Base-by-base conservation (phyloP, 805 yeast species). In the Myxozyma nipponensis region DNA sequence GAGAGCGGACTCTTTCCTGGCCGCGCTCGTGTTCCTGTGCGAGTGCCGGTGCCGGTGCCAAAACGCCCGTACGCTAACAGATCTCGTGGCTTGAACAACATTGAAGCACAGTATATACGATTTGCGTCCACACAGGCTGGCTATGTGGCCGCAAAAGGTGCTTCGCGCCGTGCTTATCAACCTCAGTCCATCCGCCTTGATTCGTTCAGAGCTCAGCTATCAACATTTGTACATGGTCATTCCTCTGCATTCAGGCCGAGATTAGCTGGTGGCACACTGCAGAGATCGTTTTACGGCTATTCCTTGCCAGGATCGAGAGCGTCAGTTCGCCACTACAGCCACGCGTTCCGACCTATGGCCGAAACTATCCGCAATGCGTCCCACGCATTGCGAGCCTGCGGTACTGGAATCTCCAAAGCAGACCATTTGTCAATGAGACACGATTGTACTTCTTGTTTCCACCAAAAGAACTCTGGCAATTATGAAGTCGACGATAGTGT, bases 301-400 rank as follows among this genome's bases (percentile, higher is more conserved):
- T 47, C 60, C 17, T 49, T 56, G n/a, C 56, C 58, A 3, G 58
- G 58, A 15, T 39, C 49, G 7, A 44, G 59, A 6, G 54, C 46
- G n/a, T 47, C 55, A 4, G 57, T 48, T 15, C 34, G 58, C 22
- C 42, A 50, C 23, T 56, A 56, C 41, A 51, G 47, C 5, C 32
- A 38, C 39, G 15, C 46, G 22, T 40, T 34, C 18, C 43, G 49
- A 18, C 54, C 58, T 1, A 44, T 51, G 47, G 52, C 55, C 26
- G 52, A 55, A 22, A 49, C 50, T 21, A 30, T 55, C n/a, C 32
- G 45, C 18, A 55, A 53, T 23, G 30, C 54, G 25, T 45, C 59
- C 7, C 36, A 34, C 22, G 42, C 44, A 13, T 40, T 40, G 28
- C 42, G 56, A 17, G 54, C 55, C 5, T 38, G 42, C 13, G 59